Base-by-base conservation (phyloP, 306 rosid genomes). In the Sesbania bispinosa region DNA sequence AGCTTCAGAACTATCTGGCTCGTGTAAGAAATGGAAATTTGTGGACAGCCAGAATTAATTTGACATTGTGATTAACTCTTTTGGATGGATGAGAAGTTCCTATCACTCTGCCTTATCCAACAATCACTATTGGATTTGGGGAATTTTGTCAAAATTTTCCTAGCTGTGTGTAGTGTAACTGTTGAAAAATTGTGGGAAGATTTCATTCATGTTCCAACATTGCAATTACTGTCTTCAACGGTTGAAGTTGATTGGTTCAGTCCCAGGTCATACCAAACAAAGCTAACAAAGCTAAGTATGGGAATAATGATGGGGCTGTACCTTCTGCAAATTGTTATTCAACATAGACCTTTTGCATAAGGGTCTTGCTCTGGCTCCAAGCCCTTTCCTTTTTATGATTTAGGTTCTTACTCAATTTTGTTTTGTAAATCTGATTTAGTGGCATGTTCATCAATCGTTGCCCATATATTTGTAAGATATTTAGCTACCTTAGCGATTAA, bases 341-440 rank as follows among this genome's bases (percentile, higher is more conserved):
- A 20, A 8, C 51, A 66, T 29, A 68, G 71, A 41, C 39, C 66
- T 18, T 50, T 48, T 71, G 74, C 64, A 42, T 35, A 73, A 68
- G 68, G 59, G 18, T 61, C 43, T 59, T 67, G 64, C 38, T 67
- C 16, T 67, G 85, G 69, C 66, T 52, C 10, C 62, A 52, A 24
- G 59, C 38, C 13, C 30, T n/a, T 81, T 53, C 8, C 24, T 62
- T 53, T 61, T 35, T 32, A 55, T 36, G 29, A 50, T 39, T 19
- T 59, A 70, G 84, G 60, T 39, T 69, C 71, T 64, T 70, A 59
- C 76, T 54, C 73, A 71, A 70, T 83, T 83, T 77, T 75, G 61
- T 62, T 19, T 36, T 71, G 59, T 75, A 75, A 53, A 48, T 59
- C 42, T 14, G 15, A 68, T 69, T 33, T 23, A 64, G 73, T 64